phyloP scores from a whole-genome alignment of 768 basidiomycete genomes.

The Lanmaoa rubissima region DNA sequence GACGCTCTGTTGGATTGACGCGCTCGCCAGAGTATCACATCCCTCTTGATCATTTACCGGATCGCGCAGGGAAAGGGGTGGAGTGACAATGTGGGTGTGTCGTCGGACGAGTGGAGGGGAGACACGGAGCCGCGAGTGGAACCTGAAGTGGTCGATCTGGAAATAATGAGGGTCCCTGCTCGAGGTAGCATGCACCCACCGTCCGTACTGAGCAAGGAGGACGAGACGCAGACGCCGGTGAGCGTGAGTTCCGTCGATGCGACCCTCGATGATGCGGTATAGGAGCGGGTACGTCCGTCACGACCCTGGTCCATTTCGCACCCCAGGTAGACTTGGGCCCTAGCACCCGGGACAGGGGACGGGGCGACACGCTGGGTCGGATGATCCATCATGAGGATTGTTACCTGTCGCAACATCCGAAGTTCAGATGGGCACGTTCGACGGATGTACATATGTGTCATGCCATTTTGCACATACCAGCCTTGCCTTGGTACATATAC shows the following conservation, averaged over 20 bases:
- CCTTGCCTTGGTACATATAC: too few species aligned
- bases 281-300: not conserved
- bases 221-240: not conserved
- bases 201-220: not conserved
- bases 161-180: not conserved
- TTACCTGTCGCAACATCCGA: not conserved
- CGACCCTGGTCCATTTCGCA: not conserved
- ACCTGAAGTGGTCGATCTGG: not conserved
- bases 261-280: not conserved
- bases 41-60: slow-evolving; percentile 21
- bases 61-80: slow-evolving; percentile 20
- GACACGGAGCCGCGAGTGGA: not conserved
- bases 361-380: not conserved
- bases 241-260: not conserved
- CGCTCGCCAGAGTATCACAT: slow-evolving; percentile 10
- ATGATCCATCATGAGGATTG: not conserved
- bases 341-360: not conserved
- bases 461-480: not conserved
- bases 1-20: not conserved
- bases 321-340: not conserved
- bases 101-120: slow-evolving; percentile 19
- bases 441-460: not conserved
- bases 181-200: not conserved
- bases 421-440: not conserved
- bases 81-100: slow-evolving; percentile 2